Percentiles rank a stretch among this genome's conserved stretches.
Evolutionary conservation across 2,329 filamentous ascomycete species (phyloP).

Genomic region (Hypoxylon rubiginosum): DNA sequence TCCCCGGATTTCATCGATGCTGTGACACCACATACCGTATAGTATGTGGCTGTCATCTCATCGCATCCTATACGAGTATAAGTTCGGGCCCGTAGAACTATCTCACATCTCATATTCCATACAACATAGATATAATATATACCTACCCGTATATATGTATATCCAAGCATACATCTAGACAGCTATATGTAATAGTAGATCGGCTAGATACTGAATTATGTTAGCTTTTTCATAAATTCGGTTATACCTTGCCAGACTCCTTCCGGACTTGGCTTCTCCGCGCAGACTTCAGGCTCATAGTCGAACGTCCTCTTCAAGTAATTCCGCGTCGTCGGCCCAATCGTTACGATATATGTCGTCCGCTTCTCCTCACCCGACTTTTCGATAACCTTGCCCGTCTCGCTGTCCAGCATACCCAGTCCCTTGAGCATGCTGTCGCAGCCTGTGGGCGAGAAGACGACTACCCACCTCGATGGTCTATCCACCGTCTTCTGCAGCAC

Average conservation of each 20-base stretch:
- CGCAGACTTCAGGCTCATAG: constrained; percentile 82
- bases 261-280: constrained; percentile 83
- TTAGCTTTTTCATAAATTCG: constrained; percentile 35
- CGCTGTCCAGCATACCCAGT: constrained; percentile 65
- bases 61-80: neutral
- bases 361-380: constrained; percentile 46
- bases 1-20: constrained; percentile 3
- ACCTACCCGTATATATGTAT: neutral
- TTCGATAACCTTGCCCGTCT: constrained; percentile 56
- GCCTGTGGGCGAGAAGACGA: constrained; percentile 78
- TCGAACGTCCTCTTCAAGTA: constrained; percentile 75
- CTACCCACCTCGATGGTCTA: constrained; percentile 72
- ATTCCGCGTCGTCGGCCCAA: constrained; percentile 91
- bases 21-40: constrained; percentile 21
- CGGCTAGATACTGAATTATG: constrained; percentile 1
- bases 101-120: neutral
- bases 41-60: neutral
- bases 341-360: constrained; percentile 81
- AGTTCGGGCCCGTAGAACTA: neutral
- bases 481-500: constrained; percentile 62
- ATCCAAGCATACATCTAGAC: neutral
- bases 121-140: constrained; percentile 3
- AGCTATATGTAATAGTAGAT: neutral
- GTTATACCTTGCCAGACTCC: constrained; percentile 79
- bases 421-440: constrained; percentile 71